Evolutionary conservation across 2,329 filamentous ascomycete species (phyloP), one percentile per base, ranked within the genome.

Genomic region (Lizonia empirigonia): DNA sequence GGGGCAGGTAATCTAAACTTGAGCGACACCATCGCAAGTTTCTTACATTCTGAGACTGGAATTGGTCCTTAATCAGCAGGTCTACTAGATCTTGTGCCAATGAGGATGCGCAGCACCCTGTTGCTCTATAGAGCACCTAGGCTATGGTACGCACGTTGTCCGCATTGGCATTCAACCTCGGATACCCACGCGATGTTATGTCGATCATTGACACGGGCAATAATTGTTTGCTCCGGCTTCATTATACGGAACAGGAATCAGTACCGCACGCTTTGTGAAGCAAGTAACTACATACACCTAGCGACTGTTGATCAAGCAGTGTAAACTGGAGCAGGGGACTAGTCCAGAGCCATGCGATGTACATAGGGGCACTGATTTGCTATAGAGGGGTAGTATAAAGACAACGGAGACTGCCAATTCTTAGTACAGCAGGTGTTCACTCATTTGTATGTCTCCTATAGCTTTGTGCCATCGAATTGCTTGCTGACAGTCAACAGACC

Each of bases 401-500:
- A 27, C 12, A 12, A 22, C 5, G 26, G 33, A n/a, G 22, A 16
- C 34, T 9, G 16, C 20, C 34, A 41, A 23, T 22, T 35, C 34
- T 36, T 26, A 13, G 35, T 36, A 19, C 10, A 53, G 44, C 32
- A 55, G 50, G 50, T 39, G 37, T 46, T 32, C 44, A 49, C 37
- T 52, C 42, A 34, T 52, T 52, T 23, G 49, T 52, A 52, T 23
- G 49, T 44, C 7, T n/a, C 20, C 42, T 30, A 48, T 34, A 32
- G 23, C 18, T 34, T 6, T 19, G n/a, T 35, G 30, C n/a, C 4
- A 19, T 42, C 12, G 7, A 32, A n/a, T 36, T 9, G 20, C 12
- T 41, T 19, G 46, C 55, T 63, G 23, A 63, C 30, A 22, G 30
- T 15, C 13, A 7, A 23, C 42, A 60, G 53, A 45, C 27, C 32